Evolutionary conservation across 805 yeast species (phyloP).

Genomic region (Clavispora santaluciae): DNA sequence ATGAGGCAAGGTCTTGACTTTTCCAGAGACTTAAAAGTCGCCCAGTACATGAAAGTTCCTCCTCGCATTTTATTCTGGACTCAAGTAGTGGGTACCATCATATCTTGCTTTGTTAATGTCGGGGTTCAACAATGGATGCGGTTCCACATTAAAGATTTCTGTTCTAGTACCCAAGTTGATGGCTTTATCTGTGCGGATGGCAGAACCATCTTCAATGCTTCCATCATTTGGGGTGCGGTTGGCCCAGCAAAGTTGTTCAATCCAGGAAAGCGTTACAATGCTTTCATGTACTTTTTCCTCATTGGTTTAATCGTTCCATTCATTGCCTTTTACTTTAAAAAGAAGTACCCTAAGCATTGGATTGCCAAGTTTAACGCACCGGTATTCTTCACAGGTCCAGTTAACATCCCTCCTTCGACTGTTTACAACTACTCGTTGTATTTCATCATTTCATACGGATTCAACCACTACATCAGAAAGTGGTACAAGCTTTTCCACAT

Average conservation of each 20-base stretch:
- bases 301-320: constrained; percentile 6
- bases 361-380: constrained; percentile 4
- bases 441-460: constrained; percentile 12
- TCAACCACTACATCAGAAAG: constrained; percentile 11
- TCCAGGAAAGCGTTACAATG: constrained; percentile 19
- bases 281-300: constrained; percentile 10
- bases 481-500: constrained; percentile 12
- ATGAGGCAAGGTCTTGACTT: constrained; percentile 17
- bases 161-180: constrained; percentile 10
- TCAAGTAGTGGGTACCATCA: constrained; percentile 16
- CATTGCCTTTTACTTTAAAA: constrained; percentile 2
- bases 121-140: constrained; percentile 23
- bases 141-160: constrained; percentile 15
- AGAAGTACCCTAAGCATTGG: constrained; percentile 4
- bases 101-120: constrained; percentile 20
- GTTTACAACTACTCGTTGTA: constrained; percentile 16
- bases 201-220: constrained; percentile 16
- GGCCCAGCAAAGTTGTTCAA: constrained; percentile 22
- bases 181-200: constrained; percentile 20
- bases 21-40: constrained; percentile 16
- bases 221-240: constrained; percentile 37
- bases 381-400: constrained; percentile 9
- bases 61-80: constrained; percentile 16
- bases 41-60: constrained; percentile 19
- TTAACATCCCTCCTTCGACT: constrained; percentile 17